phyloP scores from a whole-genome alignment of 345 rosid species.

The Syzygium aqueum region DNA sequence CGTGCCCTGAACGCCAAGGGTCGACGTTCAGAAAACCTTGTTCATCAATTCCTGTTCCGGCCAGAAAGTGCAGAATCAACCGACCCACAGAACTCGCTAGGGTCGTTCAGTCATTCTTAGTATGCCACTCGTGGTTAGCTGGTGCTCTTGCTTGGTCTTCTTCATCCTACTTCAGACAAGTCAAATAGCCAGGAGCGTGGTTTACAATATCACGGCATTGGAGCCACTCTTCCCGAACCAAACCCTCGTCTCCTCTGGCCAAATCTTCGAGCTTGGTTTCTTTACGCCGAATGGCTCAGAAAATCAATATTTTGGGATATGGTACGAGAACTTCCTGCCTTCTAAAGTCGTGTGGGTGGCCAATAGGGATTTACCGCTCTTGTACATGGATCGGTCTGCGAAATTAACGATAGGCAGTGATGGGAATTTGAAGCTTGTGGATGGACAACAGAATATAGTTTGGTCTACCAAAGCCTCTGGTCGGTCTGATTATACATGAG shows the following conservation, averaged over 20 bases:
- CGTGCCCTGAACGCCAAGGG: no score
- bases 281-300: background rate
- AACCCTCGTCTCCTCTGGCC: background rate
- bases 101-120: background rate
- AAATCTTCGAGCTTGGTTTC: background rate
- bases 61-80: no score
- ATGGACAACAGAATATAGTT: background rate
- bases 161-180: background rate
- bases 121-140: background rate
- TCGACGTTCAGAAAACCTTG: no score
- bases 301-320: background rate
- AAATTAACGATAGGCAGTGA: slow-evolving; percentile 2
- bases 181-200: background rate
- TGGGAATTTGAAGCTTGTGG: slow-evolving; percentile 13
- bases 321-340: background rate
- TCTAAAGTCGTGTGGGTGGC: slow-evolving; percentile 27
- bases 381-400: background rate
- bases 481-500: background rate
- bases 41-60: no score
- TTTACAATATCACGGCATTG: background rate
- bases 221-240: background rate
- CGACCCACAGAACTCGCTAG: no score
- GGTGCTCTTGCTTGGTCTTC: background rate
- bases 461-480: slow-evolving; percentile 13
- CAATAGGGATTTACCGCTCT: slow-evolving; percentile 20